Conservation (phyloP, 345 rosid species). For the Punica granatum region DNA sequence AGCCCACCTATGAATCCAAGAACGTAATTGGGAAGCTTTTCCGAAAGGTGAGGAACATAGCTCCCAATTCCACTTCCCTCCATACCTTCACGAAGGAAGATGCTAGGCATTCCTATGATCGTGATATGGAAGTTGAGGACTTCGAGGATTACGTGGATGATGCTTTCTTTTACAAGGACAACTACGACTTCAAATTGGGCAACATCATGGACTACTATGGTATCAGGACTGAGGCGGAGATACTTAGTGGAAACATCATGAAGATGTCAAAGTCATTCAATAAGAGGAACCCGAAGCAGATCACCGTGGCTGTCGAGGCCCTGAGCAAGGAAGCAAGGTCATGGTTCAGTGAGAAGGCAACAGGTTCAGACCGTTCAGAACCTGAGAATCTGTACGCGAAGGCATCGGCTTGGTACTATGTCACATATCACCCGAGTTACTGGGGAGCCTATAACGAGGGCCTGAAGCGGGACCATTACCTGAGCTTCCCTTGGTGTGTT, state of each 20-base stretch:
- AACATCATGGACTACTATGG: constrained; percentile 55
- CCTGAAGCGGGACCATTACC: constrained; percentile 46
- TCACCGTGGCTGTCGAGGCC: constrained; percentile 33
- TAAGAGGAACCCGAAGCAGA: constrained; percentile 35
- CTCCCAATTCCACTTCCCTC: constrained; percentile 19
- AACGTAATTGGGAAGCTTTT: constrained; percentile 55
- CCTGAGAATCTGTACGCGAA: constrained; percentile 29
- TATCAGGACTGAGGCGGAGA: constrained; percentile 46
- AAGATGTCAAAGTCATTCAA: constrained; percentile 40
- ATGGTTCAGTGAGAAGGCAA: constrained; percentile 29
- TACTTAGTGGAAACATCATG: constrained; percentile 41
- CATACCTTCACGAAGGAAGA: constrained; percentile 31
- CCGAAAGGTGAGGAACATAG: constrained; percentile 34
- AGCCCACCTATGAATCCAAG: constrained; percentile 32
- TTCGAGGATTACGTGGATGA: constrained; percentile 34
- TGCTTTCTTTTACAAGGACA: constrained; percentile 33
- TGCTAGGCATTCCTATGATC: constrained; percentile 34
- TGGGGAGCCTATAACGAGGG: constrained; percentile 64
- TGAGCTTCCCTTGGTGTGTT: constrained; percentile 78
- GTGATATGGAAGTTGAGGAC: constrained; percentile 47
- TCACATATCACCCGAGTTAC: constrained; percentile 53
- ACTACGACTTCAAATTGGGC: constrained; percentile 44
- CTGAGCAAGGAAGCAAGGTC: constrained; percentile 45
- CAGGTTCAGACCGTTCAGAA: constrained; percentile 6
- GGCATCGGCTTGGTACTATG: constrained; percentile 81